These are phyloP conservation scores for Macrolepiota fuliginosa DNA, from an alignment of 768 basidiomycete genomes.

Conservation along the genomic window DNA sequence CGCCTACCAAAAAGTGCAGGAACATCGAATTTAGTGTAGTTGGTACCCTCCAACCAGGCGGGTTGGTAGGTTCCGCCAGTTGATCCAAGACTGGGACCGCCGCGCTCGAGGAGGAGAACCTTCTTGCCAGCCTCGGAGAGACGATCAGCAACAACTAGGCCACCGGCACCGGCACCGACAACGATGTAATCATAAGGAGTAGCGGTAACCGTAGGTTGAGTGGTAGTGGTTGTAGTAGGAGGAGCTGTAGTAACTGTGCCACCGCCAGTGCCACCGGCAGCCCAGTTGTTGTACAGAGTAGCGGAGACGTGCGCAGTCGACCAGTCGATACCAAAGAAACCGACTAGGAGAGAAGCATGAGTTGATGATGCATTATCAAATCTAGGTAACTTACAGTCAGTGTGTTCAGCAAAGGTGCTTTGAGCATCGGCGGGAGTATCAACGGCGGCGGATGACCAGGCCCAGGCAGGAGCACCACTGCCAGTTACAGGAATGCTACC, in stretches of 20 bases:
- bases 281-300: constrained; percentile 47
- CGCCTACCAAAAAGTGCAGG: constrained; percentile 51
- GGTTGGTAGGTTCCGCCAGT: constrained; percentile 61
- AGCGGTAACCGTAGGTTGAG: constrained; percentile 28
- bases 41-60: constrained; percentile 31
- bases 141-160: constrained; percentile 56
- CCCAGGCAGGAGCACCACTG: constrained; percentile 51
- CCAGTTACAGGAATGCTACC: constrained; percentile 33
- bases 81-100: constrained; percentile 56
- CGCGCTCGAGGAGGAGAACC: constrained; percentile 60
- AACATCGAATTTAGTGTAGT: constrained; percentile 57
- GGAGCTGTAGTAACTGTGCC: constrained; percentile 31
- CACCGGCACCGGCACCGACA: constrained; percentile 58
- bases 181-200: constrained; percentile 53
- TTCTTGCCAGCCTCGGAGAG: constrained; percentile 62
- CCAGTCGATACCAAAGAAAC: constrained; percentile 56
- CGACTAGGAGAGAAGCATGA: constrained; percentile 34
- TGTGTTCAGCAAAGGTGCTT: constrained; percentile 55
- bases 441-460: constrained; percentile 39
- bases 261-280: constrained; percentile 43
- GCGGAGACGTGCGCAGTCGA: constrained; percentile 42
- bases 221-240: constrained; percentile 30
- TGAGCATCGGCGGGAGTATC: constrained; percentile 47
- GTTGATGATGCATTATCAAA: background rate
- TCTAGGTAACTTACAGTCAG: constrained; percentile 44